These are phyloP conservation scores for Aspergillus nomiae DNA, from an alignment of 2,329 filamentous ascomycete species.

Conservation along the genomic window DNA sequence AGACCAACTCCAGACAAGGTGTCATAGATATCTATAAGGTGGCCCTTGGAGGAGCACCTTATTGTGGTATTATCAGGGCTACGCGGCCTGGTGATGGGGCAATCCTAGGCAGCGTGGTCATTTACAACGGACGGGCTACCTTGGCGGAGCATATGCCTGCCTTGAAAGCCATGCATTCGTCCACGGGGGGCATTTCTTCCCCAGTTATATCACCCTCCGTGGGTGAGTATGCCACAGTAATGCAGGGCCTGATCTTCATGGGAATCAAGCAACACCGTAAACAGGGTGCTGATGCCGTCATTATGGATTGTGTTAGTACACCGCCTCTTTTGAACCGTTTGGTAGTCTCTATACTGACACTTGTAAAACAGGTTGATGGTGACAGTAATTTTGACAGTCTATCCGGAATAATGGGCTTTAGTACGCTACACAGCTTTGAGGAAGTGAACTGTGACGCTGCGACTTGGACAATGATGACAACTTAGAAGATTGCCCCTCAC, in stretches of 20 bases:
- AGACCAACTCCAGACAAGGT: conserved; percentile 72
- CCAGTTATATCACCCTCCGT: conserved; percentile 72
- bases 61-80: conserved; percentile 80
- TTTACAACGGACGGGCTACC: conserved; percentile 70
- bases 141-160: conserved; percentile 71
- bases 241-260: conserved; percentile 79
- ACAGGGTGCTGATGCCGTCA: conserved; percentile 70
- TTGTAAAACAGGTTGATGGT: conserved; percentile 61
- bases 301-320: conserved; percentile 75
- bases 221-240: conserved; percentile 68
- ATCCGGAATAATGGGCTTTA: conserved; percentile 73
- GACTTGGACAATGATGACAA: conserved; percentile 60
- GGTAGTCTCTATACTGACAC: conserved; percentile 18
- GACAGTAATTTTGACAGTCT: conserved; percentile 75
- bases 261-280: conserved; percentile 80
- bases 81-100: conserved; percentile 68
- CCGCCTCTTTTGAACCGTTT: conserved; percentile 1
- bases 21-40: conserved; percentile 77
- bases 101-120: conserved; percentile 77
- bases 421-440: conserved; percentile 76
- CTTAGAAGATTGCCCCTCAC: conserved; percentile 16
- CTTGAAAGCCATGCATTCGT: conserved; percentile 59
- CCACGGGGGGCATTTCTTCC: conserved; percentile 74
- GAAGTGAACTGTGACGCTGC: conserved; percentile 72
- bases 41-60: conserved; percentile 69